Evolutionary conservation across 176 grass and related monocot genomes (phyloP).

Genomic region (Saccharum officinarum): DNA sequence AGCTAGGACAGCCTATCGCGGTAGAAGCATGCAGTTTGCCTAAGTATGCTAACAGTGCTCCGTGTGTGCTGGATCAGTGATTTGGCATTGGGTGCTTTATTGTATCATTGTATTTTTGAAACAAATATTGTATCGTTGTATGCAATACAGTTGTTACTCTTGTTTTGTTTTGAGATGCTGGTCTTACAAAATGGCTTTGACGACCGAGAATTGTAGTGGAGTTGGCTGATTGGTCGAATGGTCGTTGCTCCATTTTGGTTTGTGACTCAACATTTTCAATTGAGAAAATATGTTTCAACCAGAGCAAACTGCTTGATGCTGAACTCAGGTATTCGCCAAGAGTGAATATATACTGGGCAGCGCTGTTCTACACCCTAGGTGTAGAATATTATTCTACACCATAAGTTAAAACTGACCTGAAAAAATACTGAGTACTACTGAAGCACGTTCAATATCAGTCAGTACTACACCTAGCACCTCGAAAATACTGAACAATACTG

Average conservation of each 20-base stretch:
- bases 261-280: background rate
- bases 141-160: background rate
- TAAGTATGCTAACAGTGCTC: slow-evolving; percentile 17
- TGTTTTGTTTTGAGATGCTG: background rate
- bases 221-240: background rate
- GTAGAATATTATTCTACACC: too few relatives aligned
- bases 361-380: too few relatives aligned
- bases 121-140: background rate
- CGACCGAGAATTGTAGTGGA: background rate
- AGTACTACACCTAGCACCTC: too few relatives aligned
- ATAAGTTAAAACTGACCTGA: too few relatives aligned
- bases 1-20: background rate
- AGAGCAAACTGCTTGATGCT: background rate
- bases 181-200: slow-evolving; percentile 15
- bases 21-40: slow-evolving; percentile 7
- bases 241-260: background rate
- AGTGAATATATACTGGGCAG: too few relatives aligned
- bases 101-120: background rate
- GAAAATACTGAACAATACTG: too few relatives aligned
- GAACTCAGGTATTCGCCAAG: background rate
- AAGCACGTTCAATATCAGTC: too few relatives aligned
- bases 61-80: slow-evolving; percentile 9
- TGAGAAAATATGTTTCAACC: background rate
- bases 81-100: background rate
- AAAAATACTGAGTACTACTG: too few relatives aligned